Conservation (phyloP, 805 yeast species). For the Metschnikowia kofuensis region DNA sequence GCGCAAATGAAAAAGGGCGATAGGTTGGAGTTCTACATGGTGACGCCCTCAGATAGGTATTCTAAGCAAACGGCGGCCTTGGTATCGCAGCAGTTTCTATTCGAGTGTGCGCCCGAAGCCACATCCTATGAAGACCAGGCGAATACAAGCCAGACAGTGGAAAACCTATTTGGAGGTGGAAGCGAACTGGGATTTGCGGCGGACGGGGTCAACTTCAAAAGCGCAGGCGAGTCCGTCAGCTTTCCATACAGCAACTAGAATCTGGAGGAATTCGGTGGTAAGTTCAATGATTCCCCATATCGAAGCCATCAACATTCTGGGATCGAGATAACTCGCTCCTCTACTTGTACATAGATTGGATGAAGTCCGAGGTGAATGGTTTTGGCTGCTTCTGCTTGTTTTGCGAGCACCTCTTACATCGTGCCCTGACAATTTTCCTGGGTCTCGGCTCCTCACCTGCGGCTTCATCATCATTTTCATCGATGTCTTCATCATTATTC, state of each 20-base stretch:
- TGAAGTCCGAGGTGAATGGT: slow-evolving; percentile 2
- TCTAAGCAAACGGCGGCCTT: slow-evolving; percentile 1
- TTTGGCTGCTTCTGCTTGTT: background rate
- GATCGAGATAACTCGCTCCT: background rate
- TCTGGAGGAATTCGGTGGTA: no score
- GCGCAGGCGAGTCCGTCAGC: slow-evolving; percentile 17
- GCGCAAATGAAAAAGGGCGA: slow-evolving; percentile 47
- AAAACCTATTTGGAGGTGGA: slow-evolving; percentile 18
- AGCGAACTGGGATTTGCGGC: slow-evolving; percentile 16
- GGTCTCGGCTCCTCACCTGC: background rate
- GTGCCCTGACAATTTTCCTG: background rate
- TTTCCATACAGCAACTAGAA: slow-evolving; percentile 4
- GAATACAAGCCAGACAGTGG: slow-evolving; percentile 8
- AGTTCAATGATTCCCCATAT: background rate
- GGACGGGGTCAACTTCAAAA: slow-evolving; percentile 14
- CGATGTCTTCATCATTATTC: background rate
- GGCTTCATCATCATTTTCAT: background rate
- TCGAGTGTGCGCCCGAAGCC: slow-evolving; percentile 36
- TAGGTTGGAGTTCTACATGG: slow-evolving; percentile 44
- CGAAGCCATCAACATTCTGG: background rate
- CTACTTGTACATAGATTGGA: slow-evolving; percentile 6
- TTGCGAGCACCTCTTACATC: slow-evolving; percentile 2
- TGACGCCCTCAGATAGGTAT: slow-evolving; percentile 34
- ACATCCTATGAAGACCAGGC: slow-evolving; percentile 16
- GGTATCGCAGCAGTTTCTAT: slow-evolving; percentile 14